Base-by-base conservation (phyloP, 768 basidiomycete species). In the Chalciporus chontae region DNA sequence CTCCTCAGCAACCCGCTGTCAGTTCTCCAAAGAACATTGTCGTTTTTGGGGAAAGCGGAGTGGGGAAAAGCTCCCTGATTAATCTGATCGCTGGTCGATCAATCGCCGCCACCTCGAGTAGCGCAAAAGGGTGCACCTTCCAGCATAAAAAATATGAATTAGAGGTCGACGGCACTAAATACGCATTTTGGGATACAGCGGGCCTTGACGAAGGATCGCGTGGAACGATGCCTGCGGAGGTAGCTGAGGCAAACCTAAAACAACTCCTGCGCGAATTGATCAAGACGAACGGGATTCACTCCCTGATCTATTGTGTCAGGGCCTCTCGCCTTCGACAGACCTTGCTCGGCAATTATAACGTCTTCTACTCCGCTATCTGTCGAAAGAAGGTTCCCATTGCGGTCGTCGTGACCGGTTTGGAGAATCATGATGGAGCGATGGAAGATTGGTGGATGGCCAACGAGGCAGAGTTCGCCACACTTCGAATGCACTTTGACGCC, bases 61-160 rank as follows among this genome's bases (percentile, higher is more conserved):
- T 72, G 37, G 63, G 68, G 29, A 76, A 77, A 52, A 72, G 74
- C 57, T 73, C 70, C n/a, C 58, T 74, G 47, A 58, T 77, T 45
- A 73, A 75, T 58, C 66, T 74, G 67, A 55, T 77, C 40, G 60
- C 60, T 46, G 62, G 60, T 58, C 73, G 48, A 62, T 74, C 57
- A 71, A 72, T 60, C 23, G 73, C 73, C 26, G 44, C 46, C 0
- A 63, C 66, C 17, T 73, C 71, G 5, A 68, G 63, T 45, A 57
- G 57, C 40, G 68, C 64, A 9, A 59, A 55, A 21, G 69, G 71
- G 4, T 71, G 66, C 53, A 74, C 73, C 18, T 70, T 69, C 40
- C 44, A 56, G 11, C 63, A 67, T 46, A 44, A 46, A 40, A 51
- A 58, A 8, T 65, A 70, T 61, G 50, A 57, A 31, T 53, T 70